Conservation (phyloP, 176 grass and related monocot genomes). For the Hordeum marinum region DNA sequence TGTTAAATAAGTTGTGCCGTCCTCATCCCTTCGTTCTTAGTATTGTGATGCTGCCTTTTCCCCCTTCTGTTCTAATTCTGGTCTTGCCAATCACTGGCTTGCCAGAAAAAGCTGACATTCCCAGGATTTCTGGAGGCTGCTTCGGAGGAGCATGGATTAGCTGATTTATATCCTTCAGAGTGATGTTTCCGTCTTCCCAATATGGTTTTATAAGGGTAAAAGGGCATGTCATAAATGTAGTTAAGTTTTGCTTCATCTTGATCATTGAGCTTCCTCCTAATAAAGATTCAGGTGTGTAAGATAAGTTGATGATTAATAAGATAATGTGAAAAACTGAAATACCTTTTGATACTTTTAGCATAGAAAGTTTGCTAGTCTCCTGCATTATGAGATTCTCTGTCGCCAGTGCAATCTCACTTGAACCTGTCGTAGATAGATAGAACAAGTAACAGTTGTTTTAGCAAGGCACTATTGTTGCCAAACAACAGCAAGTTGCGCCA, state of each 20-base stretch:
- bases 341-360: slow-evolving; percentile 89
- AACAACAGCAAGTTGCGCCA: not conserved
- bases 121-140: slow-evolving; percentile 36
- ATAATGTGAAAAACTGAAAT: slow-evolving; percentile 21
- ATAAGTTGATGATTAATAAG: slow-evolving; percentile 1
- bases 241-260: slow-evolving; percentile 53
- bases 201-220: slow-evolving; percentile 91
- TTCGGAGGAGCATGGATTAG: slow-evolving; percentile 58
- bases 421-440: slow-evolving; percentile 41
- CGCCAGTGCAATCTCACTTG: slow-evolving; percentile 42
- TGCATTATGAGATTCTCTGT: slow-evolving; percentile 40
- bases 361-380: slow-evolving; percentile 50
- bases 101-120: slow-evolving; percentile 77
- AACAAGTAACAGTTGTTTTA: slow-evolving; percentile 8
- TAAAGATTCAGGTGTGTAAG: slow-evolving; percentile 20
- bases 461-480: not conserved
- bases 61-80: slow-evolving; percentile 80
- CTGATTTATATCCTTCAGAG: slow-evolving; percentile 81
- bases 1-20: slow-evolving; percentile 3
- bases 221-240: slow-evolving; percentile 64
- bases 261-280: slow-evolving; percentile 54
- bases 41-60: slow-evolving; percentile 94
- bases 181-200: slow-evolving; percentile 62
- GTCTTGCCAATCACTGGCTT: slow-evolving; percentile 89
- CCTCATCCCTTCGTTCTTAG: slow-evolving; percentile 80